Base-by-base conservation (phyloP, 1,284 basidiomycete species). In the Agaricales sp. region DNA sequence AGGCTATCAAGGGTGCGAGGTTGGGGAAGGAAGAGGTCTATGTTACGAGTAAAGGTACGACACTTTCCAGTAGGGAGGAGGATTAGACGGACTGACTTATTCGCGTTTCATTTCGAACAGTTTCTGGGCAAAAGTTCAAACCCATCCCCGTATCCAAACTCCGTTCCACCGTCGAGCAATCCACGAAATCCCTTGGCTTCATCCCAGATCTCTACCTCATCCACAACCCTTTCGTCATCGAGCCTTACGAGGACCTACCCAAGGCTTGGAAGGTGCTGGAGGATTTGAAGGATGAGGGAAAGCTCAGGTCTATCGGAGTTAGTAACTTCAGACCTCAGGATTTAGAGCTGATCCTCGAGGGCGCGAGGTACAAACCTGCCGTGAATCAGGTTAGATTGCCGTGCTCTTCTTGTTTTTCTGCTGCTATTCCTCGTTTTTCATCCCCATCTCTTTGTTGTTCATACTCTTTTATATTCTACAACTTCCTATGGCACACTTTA, bases 311-410 rank as follows among this genome's bases (percentile, higher is more conserved):
- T 48, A 73, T 83, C 53, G 80, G 80, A 12, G 77, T 82, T 20
- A 75, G 70, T 54, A 81, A 81, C 64, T 80, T 76, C 59, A 66
- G 73, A 21, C 65, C 73, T 23, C 67, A 73, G 55, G 73, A 81
- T 54, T 54, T 82, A 3, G 61, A 74, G 49, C 66, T 65, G 19
- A 60, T 78, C 37, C 55, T 75, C n/a, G 57, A 63, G 3, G 65
- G 65, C 2, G 70, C 69, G 45, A 68, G 62, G 50, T 60, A 73
- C 47, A 65, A 67, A 16, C 77, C 78, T 0, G 70, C 67, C 12
- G 71, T 76, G 14, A 80, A 82, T 58, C 78, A 80, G 66, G 76
- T 69, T n/a, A n/a, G n/a, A n/a, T n/a, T n/a, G n/a, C 41, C 37
- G 56, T 52, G 18, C 45, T 2, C 48, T 43, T 19, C 24, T 11